phyloP scores from a whole-genome alignment of 345 rosid genomes.

The Pistacia integerrima region DNA sequence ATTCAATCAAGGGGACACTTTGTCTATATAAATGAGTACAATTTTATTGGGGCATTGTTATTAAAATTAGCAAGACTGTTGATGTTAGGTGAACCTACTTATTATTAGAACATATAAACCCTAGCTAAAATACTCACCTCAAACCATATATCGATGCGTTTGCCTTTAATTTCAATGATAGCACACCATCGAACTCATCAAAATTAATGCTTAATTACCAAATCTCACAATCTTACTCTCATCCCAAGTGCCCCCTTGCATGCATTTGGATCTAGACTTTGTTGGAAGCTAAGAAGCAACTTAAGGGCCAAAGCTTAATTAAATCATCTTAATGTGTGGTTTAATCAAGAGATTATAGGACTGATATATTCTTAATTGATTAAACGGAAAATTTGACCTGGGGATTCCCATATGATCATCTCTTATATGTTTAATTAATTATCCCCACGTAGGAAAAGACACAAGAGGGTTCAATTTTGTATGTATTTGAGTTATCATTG shows the following conservation, averaged over 20 bases:
- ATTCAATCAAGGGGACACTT: constrained; percentile 69
- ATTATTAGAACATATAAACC: constrained; percentile 27
- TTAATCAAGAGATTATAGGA: not conserved
- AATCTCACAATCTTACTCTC: no score
- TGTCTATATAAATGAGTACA: constrained; percentile 59
- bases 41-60: constrained; percentile 29
- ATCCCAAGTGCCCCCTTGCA: not conserved
- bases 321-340: not conserved
- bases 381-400: constrained; percentile 10
- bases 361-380: not conserved
- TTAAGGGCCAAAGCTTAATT: not conserved
- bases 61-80: constrained; percentile 31
- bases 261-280: constrained; percentile 16
- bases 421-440: no score
- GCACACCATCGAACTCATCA: not conserved
- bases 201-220: no score
- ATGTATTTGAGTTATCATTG: constrained; percentile 11
- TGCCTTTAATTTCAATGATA: constrained; percentile 38
- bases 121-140: constrained; percentile 27
- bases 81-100: constrained; percentile 63
- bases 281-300: constrained; percentile 8
- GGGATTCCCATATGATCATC: constrained; percentile 7
- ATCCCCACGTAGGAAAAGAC: constrained; percentile 20
- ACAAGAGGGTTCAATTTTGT: constrained; percentile 32
- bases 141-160: constrained; percentile 6